Evolutionary conservation across 192 early-diverging fungal genomes (phyloP).

Genomic region (Diversispora eburnea): DNA sequence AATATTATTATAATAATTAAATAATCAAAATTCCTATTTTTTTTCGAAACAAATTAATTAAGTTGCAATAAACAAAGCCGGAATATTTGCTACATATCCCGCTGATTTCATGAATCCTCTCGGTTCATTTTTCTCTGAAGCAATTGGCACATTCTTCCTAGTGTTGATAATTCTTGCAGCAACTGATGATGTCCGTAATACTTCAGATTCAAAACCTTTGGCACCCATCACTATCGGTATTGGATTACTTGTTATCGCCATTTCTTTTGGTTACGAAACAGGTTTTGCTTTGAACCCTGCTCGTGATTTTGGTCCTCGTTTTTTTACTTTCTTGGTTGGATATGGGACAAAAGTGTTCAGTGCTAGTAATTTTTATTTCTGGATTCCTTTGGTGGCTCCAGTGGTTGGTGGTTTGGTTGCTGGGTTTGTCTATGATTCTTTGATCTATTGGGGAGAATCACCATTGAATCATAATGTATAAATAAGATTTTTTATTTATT

Average conservation of each 20-base stretch:
- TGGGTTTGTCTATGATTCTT: constrained; percentile 56
- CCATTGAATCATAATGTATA: not conserved
- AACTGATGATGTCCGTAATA: constrained; percentile 60
- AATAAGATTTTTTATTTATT: too few species aligned
- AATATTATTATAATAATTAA: constrained; percentile 5
- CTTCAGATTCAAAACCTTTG: constrained; percentile 48
- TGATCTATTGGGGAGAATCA: constrained; percentile 43
- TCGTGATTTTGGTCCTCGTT: constrained; percentile 74
- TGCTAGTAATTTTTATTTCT: constrained; percentile 65
- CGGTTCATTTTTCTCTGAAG: constrained; percentile 59
- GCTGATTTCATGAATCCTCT: constrained; percentile 48
- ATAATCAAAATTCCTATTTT: not conserved
- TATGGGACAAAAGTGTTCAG: constrained; percentile 68
- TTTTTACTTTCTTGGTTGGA: constrained; percentile 64
- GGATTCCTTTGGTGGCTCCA: constrained; percentile 67
- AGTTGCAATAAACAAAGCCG: constrained; percentile 16
- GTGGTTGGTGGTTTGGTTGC: constrained; percentile 60
- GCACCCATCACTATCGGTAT: constrained; percentile 58
- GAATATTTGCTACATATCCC: constrained; percentile 65
- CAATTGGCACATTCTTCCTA: constrained; percentile 65
- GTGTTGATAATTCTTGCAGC: constrained; percentile 60
- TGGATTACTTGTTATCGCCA: constrained; percentile 57
- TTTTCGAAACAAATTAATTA: too few species aligned
- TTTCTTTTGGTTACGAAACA: constrained; percentile 62
- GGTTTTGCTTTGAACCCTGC: constrained; percentile 75